Conservation (phyloP, 257 asterid species). For the Solanum paucissectum region DNA sequence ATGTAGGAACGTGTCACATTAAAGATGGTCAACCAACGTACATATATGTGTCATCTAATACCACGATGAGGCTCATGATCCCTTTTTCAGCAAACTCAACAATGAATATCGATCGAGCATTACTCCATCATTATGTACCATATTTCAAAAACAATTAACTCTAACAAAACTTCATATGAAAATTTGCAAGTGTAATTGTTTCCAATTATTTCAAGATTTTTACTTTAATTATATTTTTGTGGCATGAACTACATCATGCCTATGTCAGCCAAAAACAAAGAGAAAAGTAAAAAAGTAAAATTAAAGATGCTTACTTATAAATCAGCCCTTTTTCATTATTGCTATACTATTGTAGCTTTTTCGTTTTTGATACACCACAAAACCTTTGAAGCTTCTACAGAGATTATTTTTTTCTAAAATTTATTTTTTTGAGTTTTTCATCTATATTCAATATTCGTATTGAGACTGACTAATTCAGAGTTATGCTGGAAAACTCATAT, state of each 20-base stretch:
- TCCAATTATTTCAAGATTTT: neutral
- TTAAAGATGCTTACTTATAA: neutral
- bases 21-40: rapidly evolving
- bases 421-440: neutral
- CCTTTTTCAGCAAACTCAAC: neutral
- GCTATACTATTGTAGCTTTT: neutral
- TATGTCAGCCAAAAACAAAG: neutral
- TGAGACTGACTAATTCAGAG: neutral
- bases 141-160: neutral
- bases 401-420: neutral
- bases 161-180: neutral
- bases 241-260: neutral
- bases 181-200: neutral
- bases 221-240: neutral
- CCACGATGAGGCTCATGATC: neutral
- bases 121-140: neutral
- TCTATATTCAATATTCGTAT: neutral
- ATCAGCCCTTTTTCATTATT: neutral
- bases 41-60: neutral
- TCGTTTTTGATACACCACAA: neutral
- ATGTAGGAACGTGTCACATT: rapidly evolving
- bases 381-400: neutral
- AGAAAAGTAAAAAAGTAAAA: neutral
- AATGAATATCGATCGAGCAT: neutral
- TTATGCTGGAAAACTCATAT: neutral